phyloP scores from a whole-genome alignment of 2,329 filamentous ascomycete genomes.

The Metarhizium anisopliae region DNA sequence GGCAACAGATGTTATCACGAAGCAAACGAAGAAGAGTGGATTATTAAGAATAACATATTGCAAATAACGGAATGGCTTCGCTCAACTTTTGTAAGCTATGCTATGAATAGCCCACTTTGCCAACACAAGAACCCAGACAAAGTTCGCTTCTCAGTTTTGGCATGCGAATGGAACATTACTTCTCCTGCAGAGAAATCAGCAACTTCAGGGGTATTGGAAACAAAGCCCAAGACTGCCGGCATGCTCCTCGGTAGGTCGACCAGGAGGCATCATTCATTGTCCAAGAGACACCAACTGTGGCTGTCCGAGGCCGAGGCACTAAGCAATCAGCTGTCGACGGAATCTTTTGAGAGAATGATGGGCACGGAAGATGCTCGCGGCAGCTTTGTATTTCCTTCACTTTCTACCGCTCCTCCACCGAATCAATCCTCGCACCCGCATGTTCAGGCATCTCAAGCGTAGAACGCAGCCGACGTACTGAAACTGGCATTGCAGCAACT shows the following conservation, averaged over 20 bases:
- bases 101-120: conserved; percentile 22
- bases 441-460: neutral
- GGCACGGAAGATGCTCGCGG: neutral
- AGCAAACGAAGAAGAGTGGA: conserved; percentile 24
- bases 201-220: neutral
- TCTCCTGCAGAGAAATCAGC: neutral
- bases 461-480: neutral
- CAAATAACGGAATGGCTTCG: conserved; percentile 30
- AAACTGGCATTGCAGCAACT: neutral
- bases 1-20: conserved; percentile 21
- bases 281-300: neutral
- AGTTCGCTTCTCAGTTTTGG: conserved; percentile 32
- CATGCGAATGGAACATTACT: conserved; percentile 29
- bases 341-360: neutral
- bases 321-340: neutral
- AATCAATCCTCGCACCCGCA: neutral
- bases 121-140: conserved; percentile 22
- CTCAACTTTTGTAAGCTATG: conserved; percentile 27
- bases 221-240: neutral
- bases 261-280: neutral
- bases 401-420: neutral
- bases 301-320: neutral
- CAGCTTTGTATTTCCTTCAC: neutral
- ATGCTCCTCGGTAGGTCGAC: neutral
- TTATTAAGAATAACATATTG: conserved; percentile 24